A percentile compares a stretch with the other conserved stretches of the same genome.
phyloP scores from a whole-genome alignment of 495 filamentous ascomycete genomes.

The Beverwykella pulmonaria region DNA sequence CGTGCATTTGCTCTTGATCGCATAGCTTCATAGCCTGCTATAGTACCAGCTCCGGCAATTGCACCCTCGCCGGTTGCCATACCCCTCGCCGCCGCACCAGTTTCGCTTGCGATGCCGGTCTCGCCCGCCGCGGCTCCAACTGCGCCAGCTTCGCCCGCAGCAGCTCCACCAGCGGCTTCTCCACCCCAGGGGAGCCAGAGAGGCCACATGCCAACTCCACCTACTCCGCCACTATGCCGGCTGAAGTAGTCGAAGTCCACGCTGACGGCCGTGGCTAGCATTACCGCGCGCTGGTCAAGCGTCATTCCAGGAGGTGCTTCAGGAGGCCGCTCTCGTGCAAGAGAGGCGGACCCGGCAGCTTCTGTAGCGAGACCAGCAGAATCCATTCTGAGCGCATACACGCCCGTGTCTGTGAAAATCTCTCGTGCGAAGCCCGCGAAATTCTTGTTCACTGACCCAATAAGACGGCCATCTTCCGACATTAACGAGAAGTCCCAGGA shows the following conservation, averaged over 20 bases:
- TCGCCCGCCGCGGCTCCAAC: slow-evolving; percentile 49
- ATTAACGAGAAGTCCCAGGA: slow-evolving; percentile 50
- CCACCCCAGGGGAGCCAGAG: slow-evolving; percentile 60
- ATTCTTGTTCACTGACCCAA: slow-evolving; percentile 69
- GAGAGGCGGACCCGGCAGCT: not conserved
- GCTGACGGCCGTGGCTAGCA: slow-evolving; percentile 71
- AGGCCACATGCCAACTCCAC: slow-evolving; percentile 60
- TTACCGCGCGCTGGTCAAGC: slow-evolving; percentile 70
- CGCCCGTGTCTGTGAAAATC: slow-evolving; percentile 71
- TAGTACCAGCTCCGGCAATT: slow-evolving; percentile 58
- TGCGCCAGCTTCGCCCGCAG: slow-evolving; percentile 48
- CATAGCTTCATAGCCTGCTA: slow-evolving; percentile 69
- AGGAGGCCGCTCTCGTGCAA: not conserved
- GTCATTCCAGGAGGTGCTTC: slow-evolving; percentile 57
- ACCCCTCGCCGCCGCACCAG: slow-evolving; percentile 47
- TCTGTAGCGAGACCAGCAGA: slow-evolving; percentile 54
- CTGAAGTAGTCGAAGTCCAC: slow-evolving; percentile 78
- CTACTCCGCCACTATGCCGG: slow-evolving; percentile 55
- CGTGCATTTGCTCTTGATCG: slow-evolving; percentile 43
- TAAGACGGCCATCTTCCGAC: slow-evolving; percentile 37
- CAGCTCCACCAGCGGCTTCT: slow-evolving; percentile 43
- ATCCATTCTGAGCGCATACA: slow-evolving; percentile 72
- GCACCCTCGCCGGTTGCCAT: slow-evolving; percentile 52
- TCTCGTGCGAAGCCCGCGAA: slow-evolving; percentile 71
- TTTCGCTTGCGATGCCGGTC: slow-evolving; percentile 48